Conservation (phyloP, 495 filamentous ascomycete genomes). For the Elasticomyces elasticus region DNA sequence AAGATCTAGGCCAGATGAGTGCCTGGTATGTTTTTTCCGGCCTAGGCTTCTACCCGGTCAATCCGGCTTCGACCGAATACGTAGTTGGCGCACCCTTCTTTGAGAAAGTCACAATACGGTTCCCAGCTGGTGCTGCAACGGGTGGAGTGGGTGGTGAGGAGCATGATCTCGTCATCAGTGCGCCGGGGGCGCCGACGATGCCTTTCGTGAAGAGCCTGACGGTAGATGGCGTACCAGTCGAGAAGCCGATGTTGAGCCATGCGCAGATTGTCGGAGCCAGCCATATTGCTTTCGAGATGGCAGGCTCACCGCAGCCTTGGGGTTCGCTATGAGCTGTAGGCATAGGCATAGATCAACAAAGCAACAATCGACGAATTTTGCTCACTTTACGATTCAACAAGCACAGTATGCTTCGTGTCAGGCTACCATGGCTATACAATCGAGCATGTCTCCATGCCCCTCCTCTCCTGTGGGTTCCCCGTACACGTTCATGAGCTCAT, state of each 20-base stretch:
- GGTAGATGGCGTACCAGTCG: conserved; percentile 12
- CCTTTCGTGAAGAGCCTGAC: conserved; percentile 20
- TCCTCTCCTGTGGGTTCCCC: no score
- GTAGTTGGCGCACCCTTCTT: conserved; percentile 20
- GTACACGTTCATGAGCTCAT: not conserved
- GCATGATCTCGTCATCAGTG: conserved; percentile 8
- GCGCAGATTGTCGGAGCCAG: conserved; percentile 13
- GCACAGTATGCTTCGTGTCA: no score
- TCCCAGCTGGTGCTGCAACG: conserved; percentile 14
- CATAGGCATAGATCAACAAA: no score
- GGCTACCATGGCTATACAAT: no score
- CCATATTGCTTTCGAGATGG: conserved; percentile 20
- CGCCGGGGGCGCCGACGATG: conserved; percentile 13
- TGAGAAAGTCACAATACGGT: conserved; percentile 14
- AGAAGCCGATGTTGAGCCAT: conserved; percentile 16
- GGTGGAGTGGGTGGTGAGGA: conserved; percentile 16
- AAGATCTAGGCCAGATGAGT: conserved; percentile 23
- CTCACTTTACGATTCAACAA: no score
- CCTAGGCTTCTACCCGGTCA: conserved; percentile 21
- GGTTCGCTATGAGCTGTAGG: not conserved
- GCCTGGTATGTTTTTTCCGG: conserved; percentile 20
- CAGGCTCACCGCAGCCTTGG: conserved; percentile 13
- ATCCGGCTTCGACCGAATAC: conserved; percentile 17
- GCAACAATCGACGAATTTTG: no score
- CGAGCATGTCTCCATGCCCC: no score